Evolutionary conservation across 805 yeast species (phyloP).

Genomic region (Wickerhamiella australiensis): DNA sequence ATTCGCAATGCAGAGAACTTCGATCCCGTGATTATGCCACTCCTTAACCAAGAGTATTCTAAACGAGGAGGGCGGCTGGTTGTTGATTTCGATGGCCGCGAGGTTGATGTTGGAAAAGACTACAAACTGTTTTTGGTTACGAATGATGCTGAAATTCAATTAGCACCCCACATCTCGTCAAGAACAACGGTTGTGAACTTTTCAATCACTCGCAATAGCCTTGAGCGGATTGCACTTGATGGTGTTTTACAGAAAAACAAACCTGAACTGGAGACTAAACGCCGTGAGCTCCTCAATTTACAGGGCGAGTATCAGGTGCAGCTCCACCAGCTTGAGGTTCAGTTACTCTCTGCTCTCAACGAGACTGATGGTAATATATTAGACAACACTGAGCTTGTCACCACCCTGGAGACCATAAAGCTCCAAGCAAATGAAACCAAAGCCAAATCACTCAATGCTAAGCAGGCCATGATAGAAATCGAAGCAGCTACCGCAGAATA

Average conservation of each 20-base stretch:
- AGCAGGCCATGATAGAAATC: slow-evolving; percentile 42
- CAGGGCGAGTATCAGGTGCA: slow-evolving; percentile 49
- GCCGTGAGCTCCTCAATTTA: slow-evolving; percentile 41
- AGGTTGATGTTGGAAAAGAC: slow-evolving; percentile 52
- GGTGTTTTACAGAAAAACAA: slow-evolving; percentile 40
- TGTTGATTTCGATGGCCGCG: slow-evolving; percentile 47
- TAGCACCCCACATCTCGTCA: slow-evolving; percentile 48
- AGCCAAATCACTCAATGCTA: slow-evolving; percentile 42
- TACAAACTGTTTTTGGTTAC: slow-evolving; percentile 54
- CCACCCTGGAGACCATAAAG: slow-evolving; percentile 54
- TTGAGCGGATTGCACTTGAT: slow-evolving; percentile 53
- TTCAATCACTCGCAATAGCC: slow-evolving; percentile 53
- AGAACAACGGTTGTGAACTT: slow-evolving; percentile 58
- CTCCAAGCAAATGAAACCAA: slow-evolving; percentile 45
- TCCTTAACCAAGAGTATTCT: slow-evolving; percentile 49
- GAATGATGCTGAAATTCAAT: slow-evolving; percentile 37
- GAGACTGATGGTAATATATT: slow-evolving; percentile 45
- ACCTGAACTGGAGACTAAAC: slow-evolving; percentile 55
- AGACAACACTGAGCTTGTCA: slow-evolving; percentile 50
- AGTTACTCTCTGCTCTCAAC: slow-evolving; percentile 46
- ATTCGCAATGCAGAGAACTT: slow-evolving; percentile 69
- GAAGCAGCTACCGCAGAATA: slow-evolving; percentile 39
- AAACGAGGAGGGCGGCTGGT: slow-evolving; percentile 59
- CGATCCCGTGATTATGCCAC: slow-evolving; percentile 58
- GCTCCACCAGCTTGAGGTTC: slow-evolving; percentile 45